Base-by-base conservation (phyloP, 129 eudicot genomes). In the Lonicera japonica region DNA sequence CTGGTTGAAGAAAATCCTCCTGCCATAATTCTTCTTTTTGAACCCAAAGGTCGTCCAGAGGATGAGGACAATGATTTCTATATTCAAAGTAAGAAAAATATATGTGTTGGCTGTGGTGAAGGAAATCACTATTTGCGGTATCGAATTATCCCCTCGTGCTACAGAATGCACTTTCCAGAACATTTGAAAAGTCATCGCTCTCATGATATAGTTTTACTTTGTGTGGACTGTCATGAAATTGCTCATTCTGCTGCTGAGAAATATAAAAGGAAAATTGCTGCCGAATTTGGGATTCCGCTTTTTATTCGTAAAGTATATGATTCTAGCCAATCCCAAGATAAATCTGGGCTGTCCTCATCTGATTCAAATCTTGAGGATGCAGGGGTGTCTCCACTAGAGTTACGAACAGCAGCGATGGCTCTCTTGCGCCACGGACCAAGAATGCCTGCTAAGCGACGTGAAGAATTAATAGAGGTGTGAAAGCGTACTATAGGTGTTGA, bases 51-150 rank as follows among this genome's bases (percentile, higher is more conserved):
- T 24, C 91, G 96, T 16, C 99, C 99, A 21, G 99, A 92, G 75
- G 99, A 87, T 57, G 99, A 87, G 69, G 99, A 82, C 57, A 92
- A 92, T 63, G 96, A 88, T 67, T 92, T 92, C 60, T 92, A 92
- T 59, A 81, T 85, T 34, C 96, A 92, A 64, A 92, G 92, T 65
- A 92, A 92, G 77, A 87, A 75, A 77, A 92, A 92, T 52, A 92
- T 92, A 70, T 88, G 99, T 74, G 99, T 92, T 47, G 88, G 99
- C 13, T 92, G 99, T 76, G 99, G 99, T 51, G 96, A 92, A 85
- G 94, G 83, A 61, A 88, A 78, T 46, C 99, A 92, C 72, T 92
- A 88, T 73, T 72, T 92, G 62, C 88, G 99, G 3, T 92, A 92
- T 64, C 79, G 99, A 43, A 83, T 92, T 34, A 92, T 92, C 65